Base-by-base conservation (phyloP, 2,329 filamentous ascomycete species). In the Phialophora expanda region DNA sequence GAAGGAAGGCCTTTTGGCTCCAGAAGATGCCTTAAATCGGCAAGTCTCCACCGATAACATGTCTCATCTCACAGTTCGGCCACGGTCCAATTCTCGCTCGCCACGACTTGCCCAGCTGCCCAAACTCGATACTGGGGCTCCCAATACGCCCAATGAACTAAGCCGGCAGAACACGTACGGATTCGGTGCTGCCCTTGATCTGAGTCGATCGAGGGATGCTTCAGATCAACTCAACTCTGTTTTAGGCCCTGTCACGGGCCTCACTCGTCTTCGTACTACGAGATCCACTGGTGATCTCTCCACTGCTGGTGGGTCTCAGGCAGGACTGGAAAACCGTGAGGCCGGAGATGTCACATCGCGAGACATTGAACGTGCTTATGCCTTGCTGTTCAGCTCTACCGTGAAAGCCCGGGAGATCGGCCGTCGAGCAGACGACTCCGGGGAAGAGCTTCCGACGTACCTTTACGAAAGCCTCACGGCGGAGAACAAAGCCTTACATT, bases 351-450 rank as follows among this genome's bases (percentile, higher is more conserved):
- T 79, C 24, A 75, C 71, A 9, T 87, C 85, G 72, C 86, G 86
- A n/a, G 94, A 97, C 72, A 85, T 96, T 61, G 90, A 90, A 17
- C 88, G 92, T n/a, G 84, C 93, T 2, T 86, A 88, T 64, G 86
- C 92, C 0, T 82, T 96, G 8, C 86, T 97, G 48, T 82, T 96
- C 24, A 90, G 89, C 69, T 92, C 92, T 0, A 93, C 93, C n/a
- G 89, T 97, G 74, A 96, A 96, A 78, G 93, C 94, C 0, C 88
- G 88, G 73, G 91, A 95, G 74, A 91, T 97, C 62, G 83, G 84
- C 30, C 85, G 88, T 3, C 86, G 89, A 55, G 88, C 90, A 3
- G 79, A 88, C 53, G 81, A 68, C 12, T 32, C 64, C 12, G 56
- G 58, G 4, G 51, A 60, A 3, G 61, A 57, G 9, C 34, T 65